Base-by-base conservation (phyloP, 352 stramenopile genomes). In the Pythium periplocum region DNA sequence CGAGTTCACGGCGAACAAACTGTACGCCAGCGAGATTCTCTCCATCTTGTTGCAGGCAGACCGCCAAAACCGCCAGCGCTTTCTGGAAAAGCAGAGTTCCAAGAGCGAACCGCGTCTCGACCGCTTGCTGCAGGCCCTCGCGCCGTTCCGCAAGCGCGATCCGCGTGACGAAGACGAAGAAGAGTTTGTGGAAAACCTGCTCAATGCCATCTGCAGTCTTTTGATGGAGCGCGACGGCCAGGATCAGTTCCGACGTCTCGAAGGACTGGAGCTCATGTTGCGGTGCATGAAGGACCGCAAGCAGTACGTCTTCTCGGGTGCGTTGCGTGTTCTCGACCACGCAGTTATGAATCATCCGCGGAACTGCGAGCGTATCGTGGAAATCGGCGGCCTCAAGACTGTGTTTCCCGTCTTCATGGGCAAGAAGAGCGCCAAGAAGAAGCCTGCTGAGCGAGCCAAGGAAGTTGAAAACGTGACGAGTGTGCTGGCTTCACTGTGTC, bases 191-290 rank as follows among this genome's bases (percentile, higher is more conserved):
- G 87, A 98, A 63, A 98, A 98, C 59, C 50, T 93, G 9, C 83
- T 95, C 64, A 71, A 90, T 55, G 61, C 65, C 31, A 65, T 96
- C 7, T 81, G 70, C 51, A 87, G 83, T 11, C 66, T 83, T n/a
- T 60, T 97, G 55, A 66, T 48, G 63, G 51, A 69, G 5, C 30
- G 41, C 7, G 49, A 57, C 1, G 66, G 60, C 36, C 65, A 77
- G 50, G 55, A 73, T 41, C 62, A 59, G 26, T 74, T 73, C 44
- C 66, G 68, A 2, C 53, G 54, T 9, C 56, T 76, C 0, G 79
- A 97, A 72, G 90, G 90, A 4, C 83, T 98, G 12, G 90, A 98
- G 61, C 72, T 98, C 38, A 87, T 98, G 58, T 62, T 96, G 30
- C 76, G 91, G 4, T 98, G 94, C 65, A 64, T 97, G 0, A 81